phyloP scores from a whole-genome alignment of 164 flowering plant genomes.

The Saururus chinensis region DNA sequence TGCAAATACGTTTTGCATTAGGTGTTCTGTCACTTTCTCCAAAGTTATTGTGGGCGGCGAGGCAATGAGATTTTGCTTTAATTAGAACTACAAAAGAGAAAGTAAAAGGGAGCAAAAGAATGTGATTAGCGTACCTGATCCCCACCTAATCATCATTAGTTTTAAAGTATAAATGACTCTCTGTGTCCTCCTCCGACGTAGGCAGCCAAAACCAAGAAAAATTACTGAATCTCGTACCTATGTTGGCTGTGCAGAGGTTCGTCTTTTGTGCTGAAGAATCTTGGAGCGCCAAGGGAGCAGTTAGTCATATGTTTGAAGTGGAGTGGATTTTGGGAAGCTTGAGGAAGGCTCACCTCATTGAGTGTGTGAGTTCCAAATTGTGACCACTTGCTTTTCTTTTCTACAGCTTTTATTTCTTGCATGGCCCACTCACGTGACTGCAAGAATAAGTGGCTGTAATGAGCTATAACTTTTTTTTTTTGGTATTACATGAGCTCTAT shows the following conservation, averaged over 20 bases:
- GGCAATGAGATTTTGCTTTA: neutral
- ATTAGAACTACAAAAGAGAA: neutral
- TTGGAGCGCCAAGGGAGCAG: neutral
- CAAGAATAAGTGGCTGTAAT: neutral
- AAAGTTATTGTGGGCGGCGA: neutral
- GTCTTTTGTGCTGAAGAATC: neutral
- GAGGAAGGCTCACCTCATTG: neutral
- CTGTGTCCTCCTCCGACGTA: too few species aligned
- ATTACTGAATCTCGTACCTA: neutral
- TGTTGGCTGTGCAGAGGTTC: neutral
- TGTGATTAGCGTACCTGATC: constrained; percentile 5
- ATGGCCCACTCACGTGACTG: neutral
- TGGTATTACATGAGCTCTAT: too few species aligned
- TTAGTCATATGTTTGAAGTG: neutral
- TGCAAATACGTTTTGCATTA: neutral
- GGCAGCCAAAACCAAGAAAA: too few species aligned
- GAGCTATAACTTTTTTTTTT: too few species aligned
- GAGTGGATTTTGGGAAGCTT: neutral
- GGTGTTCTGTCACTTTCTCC: neutral
- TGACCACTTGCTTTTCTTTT: neutral
- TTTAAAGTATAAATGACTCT: neutral
- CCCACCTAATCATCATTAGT: constrained; percentile 3
- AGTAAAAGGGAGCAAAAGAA: neutral
- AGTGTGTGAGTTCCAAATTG: neutral
- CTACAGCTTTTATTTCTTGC: neutral